Evolutionary conservation across 169 alveolate genomes (phyloP), one percentile per base, ranked within the genome.

Genomic region (Plasmodium coatneyi): DNA sequence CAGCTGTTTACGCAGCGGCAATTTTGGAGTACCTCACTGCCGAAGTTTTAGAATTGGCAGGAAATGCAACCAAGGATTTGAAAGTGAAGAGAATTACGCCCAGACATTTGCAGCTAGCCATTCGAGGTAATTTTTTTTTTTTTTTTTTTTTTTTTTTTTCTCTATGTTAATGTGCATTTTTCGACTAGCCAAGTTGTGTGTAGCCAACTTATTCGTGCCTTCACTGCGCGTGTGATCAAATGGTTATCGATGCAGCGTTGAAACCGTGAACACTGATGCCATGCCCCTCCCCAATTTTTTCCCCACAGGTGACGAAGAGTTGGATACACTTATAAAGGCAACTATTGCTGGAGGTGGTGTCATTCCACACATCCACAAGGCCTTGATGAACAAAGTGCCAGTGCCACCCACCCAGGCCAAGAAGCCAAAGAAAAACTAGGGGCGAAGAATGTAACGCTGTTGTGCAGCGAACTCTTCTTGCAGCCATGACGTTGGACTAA

Each of bases 321-420:
- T 99, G 71, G 99, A 99, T 95, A 97, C 99, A 41, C 97, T 99
- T 87, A 98, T 99, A 94, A 99, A 98, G 95, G 99, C 99, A 10
- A 99, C 99, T 19, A 99, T 99, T 92, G 99, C 99, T 32, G 99
- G 99, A 60, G 99, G 99, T 95, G 99, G 99, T 93, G 99, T 99
- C 93, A 99, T 99, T 66, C 99, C 99, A 66, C 99, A 99, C 95
- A 99, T 99, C 72, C 99, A 99, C 95, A 98, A 98, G 96, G 98
- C 98, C 36, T 92, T 97, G 72, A 96, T 97, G 98, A 96, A 97
- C 90, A 97, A 97, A 95, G 96, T 94, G 12, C 97, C 97, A 71
- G 92, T 95, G 4, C 97, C 95, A 84, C 98, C 97, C 39, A 96
- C 95, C 43, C 92, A 92, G 36, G 94, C 95, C 49, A 95, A 95